Base-by-base conservation (phyloP, 805 yeast genomes). In the Candida multigemmis region DNA sequence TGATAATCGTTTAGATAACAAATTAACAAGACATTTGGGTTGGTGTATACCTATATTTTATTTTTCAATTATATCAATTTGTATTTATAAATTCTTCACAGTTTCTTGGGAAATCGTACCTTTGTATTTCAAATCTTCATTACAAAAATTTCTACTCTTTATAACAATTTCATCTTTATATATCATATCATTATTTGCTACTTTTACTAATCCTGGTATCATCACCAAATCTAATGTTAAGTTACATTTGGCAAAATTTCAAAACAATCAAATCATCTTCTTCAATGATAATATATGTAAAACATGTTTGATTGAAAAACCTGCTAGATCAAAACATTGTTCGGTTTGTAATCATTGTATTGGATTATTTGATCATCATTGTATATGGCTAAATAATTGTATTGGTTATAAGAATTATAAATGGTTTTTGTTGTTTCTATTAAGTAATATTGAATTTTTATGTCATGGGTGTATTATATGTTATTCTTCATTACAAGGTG, bases 361-460 rank as follows among this genome's bases (percentile, higher is more conserved):
- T 2, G 52, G 61, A 21, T 38, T 65, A 35, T 59, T 50, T 36
- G 81, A 74, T 46, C 81, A 74, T 41, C 80, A 74, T 47, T 74
- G 81, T 41, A 42, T 73, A 10, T 74, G 78, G 77, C 63, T 74
- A 22, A 77, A 79, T 41, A 81, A 75, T 38, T 83, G 94, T 46
- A 66, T 83, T 22, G 94, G 94, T 1, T 56, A 60, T 35, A 61
- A 68, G 24, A 83, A 83, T 44, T 74, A 67, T 46, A 48, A 62
- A 21, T 77, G 70, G 63, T 83, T 83, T 42, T 38, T 75, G 28
- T 37, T 52, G 4, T 82, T 75, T 37, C 46, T 83, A 24, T 23
- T 67, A 1, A 49, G 68, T 23, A 78, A 82, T 39, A 31, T 56
- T 33, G 41, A 38, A 27, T 31, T 61, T 17, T 46, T 69, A 34